Evolutionary conservation across 108 stramenopile genomes (phyloP).

Genomic region (Nitzschia palea): DNA sequence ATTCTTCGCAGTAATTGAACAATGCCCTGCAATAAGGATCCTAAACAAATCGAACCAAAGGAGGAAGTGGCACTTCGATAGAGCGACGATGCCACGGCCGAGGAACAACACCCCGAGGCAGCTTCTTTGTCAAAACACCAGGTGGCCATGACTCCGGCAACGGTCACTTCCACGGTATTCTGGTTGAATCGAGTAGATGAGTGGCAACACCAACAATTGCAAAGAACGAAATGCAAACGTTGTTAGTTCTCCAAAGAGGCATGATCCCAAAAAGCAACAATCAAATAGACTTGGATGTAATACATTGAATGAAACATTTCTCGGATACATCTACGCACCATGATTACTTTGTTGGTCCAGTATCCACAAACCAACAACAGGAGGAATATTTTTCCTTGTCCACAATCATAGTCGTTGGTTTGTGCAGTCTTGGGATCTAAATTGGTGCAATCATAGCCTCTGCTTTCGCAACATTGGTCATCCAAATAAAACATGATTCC

Average conservation of each 20-base stretch:
- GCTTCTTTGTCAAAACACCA: constrained; percentile 76
- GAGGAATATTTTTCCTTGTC: constrained; percentile 15
- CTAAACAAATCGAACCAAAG: constrained; percentile 84
- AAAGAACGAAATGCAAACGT: not conserved
- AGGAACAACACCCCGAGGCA: constrained; percentile 45
- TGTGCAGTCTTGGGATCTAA: not conserved
- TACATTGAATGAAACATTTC: too few relatives aligned
- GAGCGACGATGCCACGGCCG: constrained; percentile 44
- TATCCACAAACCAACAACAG: constrained; percentile 60
- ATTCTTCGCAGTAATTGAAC: constrained; percentile 42
- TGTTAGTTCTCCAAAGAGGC: too few relatives aligned
- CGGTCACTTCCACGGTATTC: constrained; percentile 65
- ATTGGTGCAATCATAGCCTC: too few relatives aligned
- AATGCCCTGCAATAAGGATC: constrained; percentile 61
- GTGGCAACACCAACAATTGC: not conserved
- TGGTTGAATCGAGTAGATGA: constrained; percentile 9
- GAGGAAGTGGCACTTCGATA: constrained; percentile 45
- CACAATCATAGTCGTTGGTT: constrained; percentile 1
- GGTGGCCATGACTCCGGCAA: constrained; percentile 77
- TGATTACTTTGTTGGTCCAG: constrained; percentile 65
- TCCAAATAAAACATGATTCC: constrained; percentile 24
- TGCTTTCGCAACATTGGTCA: constrained; percentile 27
- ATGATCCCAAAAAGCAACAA: too few relatives aligned
- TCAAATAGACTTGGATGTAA: too few relatives aligned
- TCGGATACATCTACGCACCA: too few relatives aligned